Evolutionary conservation across 225 moss, liverwort and hornwort genomes (phyloP), one percentile per base, ranked within the genome.

Genomic region (Marchantia paleacea): DNA sequence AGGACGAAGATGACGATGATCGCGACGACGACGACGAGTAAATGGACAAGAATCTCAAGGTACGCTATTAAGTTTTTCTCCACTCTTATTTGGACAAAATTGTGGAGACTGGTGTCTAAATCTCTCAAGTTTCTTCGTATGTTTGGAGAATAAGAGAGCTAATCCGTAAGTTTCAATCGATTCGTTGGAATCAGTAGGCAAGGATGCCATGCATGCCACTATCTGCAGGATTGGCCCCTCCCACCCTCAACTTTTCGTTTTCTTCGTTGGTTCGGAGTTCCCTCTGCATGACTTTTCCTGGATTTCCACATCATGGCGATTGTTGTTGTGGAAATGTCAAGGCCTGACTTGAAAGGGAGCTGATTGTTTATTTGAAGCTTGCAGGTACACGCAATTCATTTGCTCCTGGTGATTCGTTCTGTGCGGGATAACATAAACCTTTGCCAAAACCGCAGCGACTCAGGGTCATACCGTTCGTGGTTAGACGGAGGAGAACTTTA

Each of bases 1-100:
- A 88, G 72, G 85, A 75, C 49, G 87, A 87, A n/a, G 80, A 90
- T 19, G 89, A 91, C 87, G 91, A 58, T 50, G 80, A 84, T 24
- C 70, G 75, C 49, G 78, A 83, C n/a, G 75, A 81, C 25, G n/a
- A n/a, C 39, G 79, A 79, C 55, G 39, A 79, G 39, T 30, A 57
- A 55, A n/a, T 24, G 79, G 53, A 70, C 18, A 28, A 16, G 10
- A 28, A 22, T 77, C 47, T 58, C 22, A 15, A 77, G 62, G 77
- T 77, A 63, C n/a, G 16, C 11, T 52, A 9, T 72, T 39, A 50
- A 0, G 12, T 50, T 24, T 6, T 0, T 19, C 62, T 16, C 62
- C 24, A 8, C 9, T 24, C n/a, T 62, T 3, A 18, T 24, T 3
- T 62, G n/a, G 16, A 18, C 22, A 62, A 24, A 11, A n/a, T n/a